A percentile compares a stretch with the other conserved stretches of the same genome.
These are phyloP conservation scores for Przewalskia tangutica DNA, from an alignment of 257 asterid species.

Conservation along the genomic window DNA sequence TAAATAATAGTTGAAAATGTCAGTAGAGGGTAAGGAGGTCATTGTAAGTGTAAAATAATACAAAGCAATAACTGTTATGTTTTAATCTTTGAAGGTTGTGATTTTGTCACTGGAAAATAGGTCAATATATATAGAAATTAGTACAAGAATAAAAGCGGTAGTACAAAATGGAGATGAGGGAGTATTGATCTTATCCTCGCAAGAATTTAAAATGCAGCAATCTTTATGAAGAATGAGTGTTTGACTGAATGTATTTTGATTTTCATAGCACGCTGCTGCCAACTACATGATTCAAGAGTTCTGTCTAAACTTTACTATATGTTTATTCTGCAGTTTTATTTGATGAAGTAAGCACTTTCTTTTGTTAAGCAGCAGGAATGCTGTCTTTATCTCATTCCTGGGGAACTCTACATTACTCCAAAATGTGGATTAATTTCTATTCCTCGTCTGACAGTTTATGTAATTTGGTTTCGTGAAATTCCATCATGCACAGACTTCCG, in stretches of 20 bases:
- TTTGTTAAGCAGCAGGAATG: background rate
- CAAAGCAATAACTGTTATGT: background rate
- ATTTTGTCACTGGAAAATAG: background rate
- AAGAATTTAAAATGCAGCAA: too few relatives aligned
- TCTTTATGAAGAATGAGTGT: too few relatives aligned
- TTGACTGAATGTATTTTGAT: too few relatives aligned
- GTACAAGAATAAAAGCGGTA: background rate
- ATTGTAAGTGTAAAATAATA: background rate
- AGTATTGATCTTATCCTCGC: too few relatives aligned
- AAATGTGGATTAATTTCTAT: background rate
- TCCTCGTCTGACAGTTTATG: background rate
- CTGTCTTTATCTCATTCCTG: background rate
- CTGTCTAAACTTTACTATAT: background rate
- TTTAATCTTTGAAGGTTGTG: background rate
- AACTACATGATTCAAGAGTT: background rate
- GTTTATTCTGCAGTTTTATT: background rate
- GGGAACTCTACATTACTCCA: background rate
- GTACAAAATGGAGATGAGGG: background rate
- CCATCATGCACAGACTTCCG: background rate
- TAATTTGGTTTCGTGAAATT: background rate
- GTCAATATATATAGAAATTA: background rate
- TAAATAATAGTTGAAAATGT: background rate
- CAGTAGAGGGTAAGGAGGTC: background rate
- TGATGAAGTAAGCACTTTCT: background rate
- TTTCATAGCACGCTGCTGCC: background rate